Evolutionary conservation across 1,139 yeast species (phyloP), one percentile per base, ranked within the genome.

Genomic region (Geotrichum aggregatum): DNA sequence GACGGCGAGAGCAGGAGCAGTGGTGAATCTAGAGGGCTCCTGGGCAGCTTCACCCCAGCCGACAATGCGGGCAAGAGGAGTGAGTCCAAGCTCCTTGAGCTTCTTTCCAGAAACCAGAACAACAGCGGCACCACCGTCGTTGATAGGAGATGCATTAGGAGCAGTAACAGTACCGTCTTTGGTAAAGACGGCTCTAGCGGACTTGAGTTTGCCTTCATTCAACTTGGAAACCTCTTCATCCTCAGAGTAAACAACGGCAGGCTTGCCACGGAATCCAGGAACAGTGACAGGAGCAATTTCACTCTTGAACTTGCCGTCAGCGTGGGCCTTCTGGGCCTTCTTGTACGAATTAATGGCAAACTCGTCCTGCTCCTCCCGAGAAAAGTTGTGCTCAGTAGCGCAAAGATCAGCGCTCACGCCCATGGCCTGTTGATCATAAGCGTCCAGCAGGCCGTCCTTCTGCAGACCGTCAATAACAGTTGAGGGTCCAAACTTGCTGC

Each of bases 21-120:
- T 85, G 55, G 98, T 91, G 78, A 91, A 92, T 73, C 88, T 94
- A 63, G 84, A 80, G 60, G 98, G 98, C 48, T 82, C 82, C 68
- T 89, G 89, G 52, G 95, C 98, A 65, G 97, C 98, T 71, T 92
- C 98, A 72, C 96, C 98, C 96, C 96, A 91, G 58, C 96, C 96
- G 54, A 79, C 67, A 63, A 92, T 83, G 70, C 82, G 81, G 58
- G 96, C 98, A 61, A 92, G 72, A 60, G 98, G 98, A 67, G 77
- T 87, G 66, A 92, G 75, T 44, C 86, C 85, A 62, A 89, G 79
- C 76, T 91, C 95, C 70, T 82, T 79, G 64, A 88, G 77, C 75
- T 88, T 88, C 59, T 75, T 74, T 67, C 81, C 96, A 54, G 95
- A 85, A 52, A 87, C 94, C 63, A 92, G 78, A 48, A 92, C 75